A percentile compares a stretch with the other conserved stretches of the same genome.
These are phyloP conservation scores for Septoria linicola DNA, from an alignment of 2,329 filamentous ascomycete genomes.

Conservation along the genomic window DNA sequence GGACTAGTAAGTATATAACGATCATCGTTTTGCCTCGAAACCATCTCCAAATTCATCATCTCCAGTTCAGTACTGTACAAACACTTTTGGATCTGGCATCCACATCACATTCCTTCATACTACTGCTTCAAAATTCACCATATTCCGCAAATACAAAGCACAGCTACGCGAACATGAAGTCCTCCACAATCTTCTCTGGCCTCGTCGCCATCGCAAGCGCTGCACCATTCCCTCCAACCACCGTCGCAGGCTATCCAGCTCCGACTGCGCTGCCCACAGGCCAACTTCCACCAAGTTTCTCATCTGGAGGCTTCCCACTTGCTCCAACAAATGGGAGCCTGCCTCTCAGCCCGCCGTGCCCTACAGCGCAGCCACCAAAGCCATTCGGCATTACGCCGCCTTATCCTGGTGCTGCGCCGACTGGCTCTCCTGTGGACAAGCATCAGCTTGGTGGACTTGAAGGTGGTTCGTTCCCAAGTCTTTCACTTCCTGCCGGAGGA, in stretches of 20 bases:
- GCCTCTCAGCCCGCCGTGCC: neutral
- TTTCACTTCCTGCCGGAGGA: no score
- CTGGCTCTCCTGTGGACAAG: constrained; percentile 2
- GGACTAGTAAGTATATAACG: neutral
- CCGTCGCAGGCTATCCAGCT: constrained; percentile 1
- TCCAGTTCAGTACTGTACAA: constrained; percentile 4
- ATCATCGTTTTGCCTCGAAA: no score
- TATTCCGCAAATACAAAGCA: neutral
- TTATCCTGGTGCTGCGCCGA: neutral
- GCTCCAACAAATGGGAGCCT: neutral
- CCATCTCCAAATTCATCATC: neutral
- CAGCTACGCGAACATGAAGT: constrained; percentile 13
- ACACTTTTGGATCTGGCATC: constrained; percentile 17
- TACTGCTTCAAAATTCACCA: neutral
- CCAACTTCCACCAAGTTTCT: no score
- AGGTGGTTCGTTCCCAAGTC: no score
- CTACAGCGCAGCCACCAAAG: neutral
- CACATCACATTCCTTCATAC: constrained; percentile 17
- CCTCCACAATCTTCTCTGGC: constrained; percentile 29
- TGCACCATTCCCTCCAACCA: constrained; percentile 15
- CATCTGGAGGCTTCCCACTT: no score
- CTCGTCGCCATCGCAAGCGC: constrained; percentile 32
- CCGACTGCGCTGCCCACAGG: neutral
- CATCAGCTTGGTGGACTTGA: constrained; percentile 1
- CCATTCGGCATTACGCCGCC: neutral